Conservation (phyloP, 352 stramenopile species). For the Chrysophaeum taylorii region DNA sequence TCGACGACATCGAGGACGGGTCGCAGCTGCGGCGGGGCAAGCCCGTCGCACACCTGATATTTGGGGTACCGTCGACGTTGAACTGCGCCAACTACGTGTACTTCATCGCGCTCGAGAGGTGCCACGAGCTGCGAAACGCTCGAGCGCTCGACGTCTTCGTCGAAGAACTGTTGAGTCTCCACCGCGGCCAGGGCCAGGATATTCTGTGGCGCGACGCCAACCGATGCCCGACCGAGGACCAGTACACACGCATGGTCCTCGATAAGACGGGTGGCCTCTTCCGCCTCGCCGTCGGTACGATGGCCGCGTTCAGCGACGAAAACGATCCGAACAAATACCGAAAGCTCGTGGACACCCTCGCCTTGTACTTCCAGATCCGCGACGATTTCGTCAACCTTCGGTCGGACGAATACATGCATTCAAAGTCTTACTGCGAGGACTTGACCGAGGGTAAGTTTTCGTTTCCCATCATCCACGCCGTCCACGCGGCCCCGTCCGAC, state of each 20-base stretch:
- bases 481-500: slow-evolving; percentile 56
- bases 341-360: slow-evolving; percentile 70
- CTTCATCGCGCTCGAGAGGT: slow-evolving; percentile 85
- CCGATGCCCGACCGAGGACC: slow-evolving; percentile 71
- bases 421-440: slow-evolving; percentile 95
- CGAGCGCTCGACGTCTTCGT: slow-evolving; percentile 77
- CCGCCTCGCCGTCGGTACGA: slow-evolving; percentile 82
- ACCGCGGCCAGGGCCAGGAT: slow-evolving; percentile 86
- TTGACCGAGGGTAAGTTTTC: slow-evolving; percentile 94
- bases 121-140: slow-evolving; percentile 65
- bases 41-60: slow-evolving; percentile 88
- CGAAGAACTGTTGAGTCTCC: slow-evolving; percentile 82
- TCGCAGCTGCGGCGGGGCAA: slow-evolving; percentile 79
- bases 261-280: slow-evolving; percentile 95
- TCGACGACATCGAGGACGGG: slow-evolving; percentile 97
- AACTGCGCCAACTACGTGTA: slow-evolving; percentile 97
- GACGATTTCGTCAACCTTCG: slow-evolving; percentile 94
- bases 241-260: slow-evolving; percentile 85
- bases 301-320: slow-evolving; percentile 70
- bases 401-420: slow-evolving; percentile 88
- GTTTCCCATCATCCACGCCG: slow-evolving; percentile 68
- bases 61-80: slow-evolving; percentile 86
- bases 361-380: slow-evolving; percentile 94
- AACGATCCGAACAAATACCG: slow-evolving; percentile 34
- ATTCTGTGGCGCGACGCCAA: slow-evolving; percentile 83